Conservation (phyloP, 768 basidiomycete species). For the Trametes punicea region DNA sequence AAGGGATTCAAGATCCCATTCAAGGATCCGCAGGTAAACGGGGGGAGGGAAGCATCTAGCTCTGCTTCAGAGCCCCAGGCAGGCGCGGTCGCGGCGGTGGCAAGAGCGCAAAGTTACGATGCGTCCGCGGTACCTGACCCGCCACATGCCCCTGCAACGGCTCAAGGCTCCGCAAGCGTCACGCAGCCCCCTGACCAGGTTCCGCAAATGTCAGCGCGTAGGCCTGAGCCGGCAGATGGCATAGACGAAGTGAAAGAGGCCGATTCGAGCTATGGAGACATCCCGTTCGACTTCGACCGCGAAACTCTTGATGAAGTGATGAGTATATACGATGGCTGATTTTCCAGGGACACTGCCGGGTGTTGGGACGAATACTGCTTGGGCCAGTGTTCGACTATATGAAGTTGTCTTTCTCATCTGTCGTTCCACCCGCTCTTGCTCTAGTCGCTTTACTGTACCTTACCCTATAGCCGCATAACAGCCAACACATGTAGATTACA, state of each 20-base stretch:
- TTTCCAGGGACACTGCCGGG: too few relatives aligned
- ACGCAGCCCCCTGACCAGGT: background rate
- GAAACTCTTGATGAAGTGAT: conserved; percentile 4
- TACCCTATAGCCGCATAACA: background rate
- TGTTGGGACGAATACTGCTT: background rate
- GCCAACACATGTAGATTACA: background rate
- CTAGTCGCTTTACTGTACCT: background rate
- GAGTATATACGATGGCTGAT: conserved; percentile 1
- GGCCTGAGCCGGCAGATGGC: conserved; percentile 4
- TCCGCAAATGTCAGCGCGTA: conserved; percentile 9
- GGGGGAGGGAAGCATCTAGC: background rate
- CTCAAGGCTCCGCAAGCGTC: background rate
- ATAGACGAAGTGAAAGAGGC: conserved; percentile 10
- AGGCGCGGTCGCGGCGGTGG: background rate
- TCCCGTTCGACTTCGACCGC: conserved; percentile 13
- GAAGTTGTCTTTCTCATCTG: background rate
- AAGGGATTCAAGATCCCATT: background rate
- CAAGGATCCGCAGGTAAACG: background rate
- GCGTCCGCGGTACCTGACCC: conserved; percentile 2
- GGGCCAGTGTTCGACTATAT: background rate
- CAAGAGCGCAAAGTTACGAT: background rate
- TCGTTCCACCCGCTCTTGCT: too few relatives aligned
- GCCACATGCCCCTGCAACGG: background rate
- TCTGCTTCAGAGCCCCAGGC: background rate
- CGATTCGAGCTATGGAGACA: conserved; percentile 23